Conservation (phyloP, 1,139 yeast species). For the Yamadazyma buinensis region DNA sequence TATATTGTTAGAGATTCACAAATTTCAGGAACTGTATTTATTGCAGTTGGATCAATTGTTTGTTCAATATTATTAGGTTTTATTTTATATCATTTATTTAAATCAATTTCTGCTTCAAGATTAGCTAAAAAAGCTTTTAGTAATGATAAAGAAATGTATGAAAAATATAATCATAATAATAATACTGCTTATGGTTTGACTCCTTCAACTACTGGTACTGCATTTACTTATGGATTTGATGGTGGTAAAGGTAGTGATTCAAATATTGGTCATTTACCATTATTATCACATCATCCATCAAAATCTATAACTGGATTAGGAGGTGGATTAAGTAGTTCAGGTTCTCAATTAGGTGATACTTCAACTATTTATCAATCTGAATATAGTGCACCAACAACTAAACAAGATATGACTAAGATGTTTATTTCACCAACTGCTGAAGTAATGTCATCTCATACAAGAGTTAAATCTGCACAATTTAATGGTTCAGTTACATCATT, state of each 20-base stretch:
- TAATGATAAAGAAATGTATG: conserved; percentile 32
- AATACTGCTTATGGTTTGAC: conserved; percentile 31
- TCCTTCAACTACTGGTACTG: conserved; percentile 11
- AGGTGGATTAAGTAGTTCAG: conserved; percentile 12
- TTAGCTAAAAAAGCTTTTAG: conserved; percentile 34
- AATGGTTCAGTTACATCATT: conserved; percentile 7
- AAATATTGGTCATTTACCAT: conserved; percentile 35
- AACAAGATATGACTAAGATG: conserved; percentile 47
- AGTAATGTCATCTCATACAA: conserved; percentile 51
- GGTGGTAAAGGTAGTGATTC: conserved; percentile 12
- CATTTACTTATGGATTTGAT: not conserved
- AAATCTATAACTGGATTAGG: conserved; percentile 17
- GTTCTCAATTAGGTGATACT: conserved; percentile 33
- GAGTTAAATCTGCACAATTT: conserved; percentile 23
- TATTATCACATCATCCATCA: conserved; percentile 24
- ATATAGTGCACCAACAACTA: conserved; percentile 29
- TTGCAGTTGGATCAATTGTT: conserved; percentile 69
- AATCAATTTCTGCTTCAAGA: conserved; percentile 35
- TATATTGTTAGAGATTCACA: conserved; percentile 46
- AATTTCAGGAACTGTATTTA: conserved; percentile 76
- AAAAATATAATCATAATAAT: conserved; percentile 35
- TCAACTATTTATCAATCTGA: conserved; percentile 39
- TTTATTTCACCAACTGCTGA: conserved; percentile 81
- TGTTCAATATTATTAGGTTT: conserved; percentile 52
- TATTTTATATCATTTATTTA: conserved; percentile 34